phyloP scores from a whole-genome alignment of 352 stramenopile species.

The Peronospora farinosa region DNA sequence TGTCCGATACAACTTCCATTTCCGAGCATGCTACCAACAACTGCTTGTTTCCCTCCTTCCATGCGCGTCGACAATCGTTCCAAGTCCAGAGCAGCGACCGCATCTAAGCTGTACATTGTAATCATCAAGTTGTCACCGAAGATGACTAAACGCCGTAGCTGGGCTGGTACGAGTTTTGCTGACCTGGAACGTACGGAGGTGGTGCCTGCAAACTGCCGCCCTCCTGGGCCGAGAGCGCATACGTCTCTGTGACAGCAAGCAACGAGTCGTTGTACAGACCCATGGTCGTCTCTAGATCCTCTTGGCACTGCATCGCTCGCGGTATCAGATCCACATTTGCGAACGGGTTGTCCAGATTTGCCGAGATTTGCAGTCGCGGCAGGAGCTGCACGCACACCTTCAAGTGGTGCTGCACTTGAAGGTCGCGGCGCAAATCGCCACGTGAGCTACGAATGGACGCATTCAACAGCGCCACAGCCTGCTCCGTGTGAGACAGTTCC shows the following conservation, averaged over 20 bases:
- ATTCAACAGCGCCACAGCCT: constrained; percentile 71
- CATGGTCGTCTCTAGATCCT: constrained; percentile 84
- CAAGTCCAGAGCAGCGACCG: constrained; percentile 1
- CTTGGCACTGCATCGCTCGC: constrained; percentile 84
- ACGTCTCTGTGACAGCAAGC: constrained; percentile 81
- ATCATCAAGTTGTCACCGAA: constrained; percentile 1
- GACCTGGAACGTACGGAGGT: constrained; percentile 79
- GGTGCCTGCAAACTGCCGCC: constrained; percentile 50
- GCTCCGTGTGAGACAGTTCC: constrained; percentile 79
- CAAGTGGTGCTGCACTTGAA: constrained; percentile 77
- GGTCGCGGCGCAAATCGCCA: constrained; percentile 72
- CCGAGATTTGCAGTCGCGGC: constrained; percentile 79
- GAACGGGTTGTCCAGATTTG: constrained; percentile 87
- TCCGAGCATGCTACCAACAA: constrained; percentile 24
- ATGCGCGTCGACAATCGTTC: constrained; percentile 4
- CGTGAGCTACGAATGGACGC: constrained; percentile 73
- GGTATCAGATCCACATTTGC: constrained; percentile 83
- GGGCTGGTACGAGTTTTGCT: constrained; percentile 87
- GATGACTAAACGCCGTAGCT: constrained; percentile 72
- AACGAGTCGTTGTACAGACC: constrained; percentile 87
- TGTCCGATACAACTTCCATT: constrained; percentile 15
- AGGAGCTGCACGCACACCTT: constrained; percentile 84
- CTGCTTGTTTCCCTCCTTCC: constrained; percentile 13
- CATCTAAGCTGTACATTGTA: constrained; percentile 13
- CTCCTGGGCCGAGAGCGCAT: constrained; percentile 71